Base-by-base conservation (phyloP, 2,329 filamentous ascomycete species). In the Trichophyton schoenleinii region DNA sequence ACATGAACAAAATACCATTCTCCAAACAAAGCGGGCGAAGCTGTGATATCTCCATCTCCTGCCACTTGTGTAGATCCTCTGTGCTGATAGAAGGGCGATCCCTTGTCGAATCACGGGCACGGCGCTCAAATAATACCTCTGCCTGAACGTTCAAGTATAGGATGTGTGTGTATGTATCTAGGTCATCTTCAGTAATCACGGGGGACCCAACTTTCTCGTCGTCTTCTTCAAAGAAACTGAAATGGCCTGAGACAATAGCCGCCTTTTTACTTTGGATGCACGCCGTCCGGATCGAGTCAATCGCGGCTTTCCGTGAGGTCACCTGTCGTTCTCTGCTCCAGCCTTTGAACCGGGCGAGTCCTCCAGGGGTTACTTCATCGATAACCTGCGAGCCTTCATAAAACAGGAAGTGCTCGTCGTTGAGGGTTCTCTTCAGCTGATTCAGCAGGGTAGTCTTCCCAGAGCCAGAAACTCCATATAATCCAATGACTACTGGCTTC, bases 391-490 rank as follows among this genome's bases (percentile, higher is more conserved):
- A 82, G 13, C 82, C 81, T 63, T 86, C 82, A 55, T 75, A 80
- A 64, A 81, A 82, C 0, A 44, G 28, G 64, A 80, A 82, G 0
- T 68, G 4, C 1, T 70, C 60, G 11, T 70, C 15, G 1, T 64
- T 68, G 1, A 80, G 69, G 1, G 70, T 18, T 1, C 68, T 3
- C 53, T 73, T 71, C 4, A 85, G 66, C 7, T 76, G 55, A 0
- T 72, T 66, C 13, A 83, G 62, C 5, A 81, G 62, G 44, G 68
- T 74, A 0, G 79, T 76, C 67, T 84, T 84, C 3, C 82, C 82
- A n/a, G 69, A 78, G 0, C 80, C 81, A 1, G 80, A 71, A 42
- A 84, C 20, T 4, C 81, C 82, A 63, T 84, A 84, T 1, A 85
- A 59, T 2, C 81, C 81, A 34, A 85, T 69, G 18, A 84, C 68